Conservation (phyloP, 108 stramenopile species). For the Hondaea fermentalgiana region DNA sequence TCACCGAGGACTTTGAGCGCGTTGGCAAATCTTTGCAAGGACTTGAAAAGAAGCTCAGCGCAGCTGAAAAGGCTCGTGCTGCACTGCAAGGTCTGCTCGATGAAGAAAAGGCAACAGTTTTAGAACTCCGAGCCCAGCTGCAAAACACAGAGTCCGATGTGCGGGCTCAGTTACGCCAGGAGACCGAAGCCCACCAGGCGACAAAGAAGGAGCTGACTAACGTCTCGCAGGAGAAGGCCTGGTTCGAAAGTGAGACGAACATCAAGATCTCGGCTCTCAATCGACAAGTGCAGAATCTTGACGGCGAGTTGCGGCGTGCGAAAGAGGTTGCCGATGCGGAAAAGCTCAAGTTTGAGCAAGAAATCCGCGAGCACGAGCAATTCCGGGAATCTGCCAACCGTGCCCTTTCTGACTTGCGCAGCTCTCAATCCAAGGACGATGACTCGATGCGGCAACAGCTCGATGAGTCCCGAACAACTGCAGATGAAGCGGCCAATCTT, state of each 20-base stretch:
- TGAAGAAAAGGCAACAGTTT: neutral
- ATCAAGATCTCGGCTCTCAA: neutral
- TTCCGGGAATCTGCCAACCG: neutral
- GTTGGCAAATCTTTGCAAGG: neutral
- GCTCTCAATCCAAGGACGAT: neutral
- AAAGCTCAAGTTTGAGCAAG: neutral
- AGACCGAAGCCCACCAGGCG: neutral
- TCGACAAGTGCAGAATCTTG: neutral
- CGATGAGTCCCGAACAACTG: neutral
- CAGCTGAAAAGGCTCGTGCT: neutral
- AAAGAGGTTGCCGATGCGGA: neutral
- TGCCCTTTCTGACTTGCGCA: neutral
- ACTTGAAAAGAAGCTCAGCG: neutral
- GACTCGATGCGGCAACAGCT: neutral
- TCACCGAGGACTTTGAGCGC: neutral
- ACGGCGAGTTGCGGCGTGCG: neutral
- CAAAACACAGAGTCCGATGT: neutral
- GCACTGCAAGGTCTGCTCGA: neutral
- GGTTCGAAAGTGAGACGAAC: neutral
- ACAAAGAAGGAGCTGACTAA: neutral
- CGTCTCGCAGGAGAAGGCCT: neutral
- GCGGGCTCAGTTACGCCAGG: neutral
- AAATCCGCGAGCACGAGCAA: neutral
- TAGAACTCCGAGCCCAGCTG: neutral
- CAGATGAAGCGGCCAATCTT: neutral